Evolutionary conservation across 2,329 filamentous ascomycete genomes (phyloP).

Genomic region (Hypoxylon sp.): DNA sequence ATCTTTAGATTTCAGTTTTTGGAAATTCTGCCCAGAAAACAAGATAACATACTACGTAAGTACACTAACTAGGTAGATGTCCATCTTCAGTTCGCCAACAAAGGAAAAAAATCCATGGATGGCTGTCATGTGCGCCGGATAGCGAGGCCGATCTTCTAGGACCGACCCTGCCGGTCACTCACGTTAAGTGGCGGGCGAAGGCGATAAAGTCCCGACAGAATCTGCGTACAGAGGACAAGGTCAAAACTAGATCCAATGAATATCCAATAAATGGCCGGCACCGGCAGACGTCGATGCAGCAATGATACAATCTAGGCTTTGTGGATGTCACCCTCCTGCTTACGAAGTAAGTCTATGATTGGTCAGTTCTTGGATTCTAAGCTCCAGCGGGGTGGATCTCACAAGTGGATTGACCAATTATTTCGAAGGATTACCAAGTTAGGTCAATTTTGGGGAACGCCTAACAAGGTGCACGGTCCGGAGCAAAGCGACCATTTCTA

Average conservation of each 20-base stretch:
- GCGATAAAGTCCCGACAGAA: conserved; percentile 25
- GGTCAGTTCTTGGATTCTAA: background rate
- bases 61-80: background rate
- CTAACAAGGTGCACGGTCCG: conserved; percentile 5
- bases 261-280: conserved; percentile 30
- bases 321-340: conserved; percentile 21
- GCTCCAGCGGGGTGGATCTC: conserved; percentile 19
- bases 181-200: conserved; percentile 16
- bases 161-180: conserved; percentile 33
- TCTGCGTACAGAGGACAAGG: conserved; percentile 5
- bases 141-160: conserved; percentile 38
- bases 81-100: conserved; percentile 27
- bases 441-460: background rate
- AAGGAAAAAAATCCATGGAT: conserved; percentile 33
- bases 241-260: conserved; percentile 25
- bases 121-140: conserved; percentile 26
- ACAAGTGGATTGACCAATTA: conserved; percentile 18
- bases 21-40: background rate
- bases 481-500: background rate
- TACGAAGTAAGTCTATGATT: conserved; percentile 30
- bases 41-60: background rate
- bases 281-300: conserved; percentile 10
- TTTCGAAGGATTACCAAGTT: background rate
- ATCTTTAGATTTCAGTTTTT: conserved; percentile 3
- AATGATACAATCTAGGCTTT: conserved; percentile 26